Evolutionary conservation across 768 basidiomycete species (phyloP).

Genomic region (Amanita rubescens): DNA sequence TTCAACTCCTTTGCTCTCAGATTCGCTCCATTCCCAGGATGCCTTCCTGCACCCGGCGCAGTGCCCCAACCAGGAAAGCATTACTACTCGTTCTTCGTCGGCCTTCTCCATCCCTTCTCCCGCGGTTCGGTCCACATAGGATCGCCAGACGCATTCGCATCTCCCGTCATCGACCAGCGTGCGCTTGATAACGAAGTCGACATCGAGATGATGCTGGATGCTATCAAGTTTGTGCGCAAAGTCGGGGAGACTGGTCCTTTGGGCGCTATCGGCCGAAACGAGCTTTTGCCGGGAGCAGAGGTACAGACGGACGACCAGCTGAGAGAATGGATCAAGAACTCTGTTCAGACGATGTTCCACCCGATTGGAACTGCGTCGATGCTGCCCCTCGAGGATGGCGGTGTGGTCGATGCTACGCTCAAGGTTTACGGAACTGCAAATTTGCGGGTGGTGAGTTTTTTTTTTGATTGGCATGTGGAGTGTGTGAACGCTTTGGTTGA

Average conservation of each 20-base stretch:
- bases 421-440: slow-evolving; percentile 9
- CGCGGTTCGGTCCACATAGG: slow-evolving; percentile 5
- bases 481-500: not conserved
- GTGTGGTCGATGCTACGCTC: slow-evolving; percentile 20
- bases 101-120: slow-evolving; percentile 1
- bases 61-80: not conserved
- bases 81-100: slow-evolving; percentile 3
- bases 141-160: slow-evolving; percentile 4
- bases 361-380: slow-evolving; percentile 22
- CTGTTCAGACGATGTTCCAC: slow-evolving; percentile 4
- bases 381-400: slow-evolving; percentile 28
- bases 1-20: not conserved
- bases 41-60: not conserved
- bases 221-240: not conserved
- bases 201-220: not conserved
- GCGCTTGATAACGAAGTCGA: slow-evolving; percentile 6
- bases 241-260: not conserved
- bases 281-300: not conserved
- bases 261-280: slow-evolving; percentile 1
- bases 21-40: slow-evolving; percentile 4
- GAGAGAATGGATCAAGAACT: slow-evolving; percentile 10
- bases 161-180: slow-evolving; percentile 7
- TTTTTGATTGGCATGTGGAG: no score
- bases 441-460: slow-evolving; percentile 7
- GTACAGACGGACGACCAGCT: slow-evolving; percentile 8